Evolutionary conservation across 2,329 filamentous ascomycete genomes (phyloP).

Genomic region (Penicillium thymicola): DNA sequence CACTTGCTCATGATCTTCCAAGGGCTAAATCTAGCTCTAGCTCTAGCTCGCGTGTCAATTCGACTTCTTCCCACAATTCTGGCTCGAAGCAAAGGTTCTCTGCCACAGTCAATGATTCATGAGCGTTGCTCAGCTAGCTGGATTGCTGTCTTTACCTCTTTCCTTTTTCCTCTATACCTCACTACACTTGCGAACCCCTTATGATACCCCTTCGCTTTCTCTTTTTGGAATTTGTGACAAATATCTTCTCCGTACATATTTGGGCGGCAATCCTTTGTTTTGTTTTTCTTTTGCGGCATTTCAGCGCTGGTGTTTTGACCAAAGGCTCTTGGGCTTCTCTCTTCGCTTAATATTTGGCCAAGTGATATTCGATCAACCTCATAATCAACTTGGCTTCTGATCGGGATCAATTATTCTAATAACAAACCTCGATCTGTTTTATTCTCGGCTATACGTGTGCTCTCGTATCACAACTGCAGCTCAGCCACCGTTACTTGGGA

Average conservation of each 20-base stretch:
- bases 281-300: background rate
- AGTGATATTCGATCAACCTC: background rate
- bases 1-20: background rate
- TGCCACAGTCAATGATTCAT: background rate
- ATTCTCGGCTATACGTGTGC: background rate
- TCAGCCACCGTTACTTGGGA: no score
- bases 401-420: background rate
- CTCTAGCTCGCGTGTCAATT: background rate
- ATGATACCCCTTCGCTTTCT: conserved; percentile 5
- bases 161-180: background rate
- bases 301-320: conserved; percentile 9
- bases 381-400: background rate
- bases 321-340: background rate
- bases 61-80: background rate
- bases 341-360: background rate
- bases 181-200: background rate
- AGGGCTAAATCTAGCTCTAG: background rate
- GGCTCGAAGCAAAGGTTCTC: background rate
- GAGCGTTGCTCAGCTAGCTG: background rate
- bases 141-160: background rate
- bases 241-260: background rate
- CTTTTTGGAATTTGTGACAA: background rate
- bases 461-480: background rate
- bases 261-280: background rate
- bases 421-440: no score